Percentiles rank a stretch among this genome's conserved stretches.
These are phyloP conservation scores for Neoscytalidium dimidiatum DNA, from an alignment of 2,329 filamentous ascomycete genomes.

Conservation along the genomic window DNA sequence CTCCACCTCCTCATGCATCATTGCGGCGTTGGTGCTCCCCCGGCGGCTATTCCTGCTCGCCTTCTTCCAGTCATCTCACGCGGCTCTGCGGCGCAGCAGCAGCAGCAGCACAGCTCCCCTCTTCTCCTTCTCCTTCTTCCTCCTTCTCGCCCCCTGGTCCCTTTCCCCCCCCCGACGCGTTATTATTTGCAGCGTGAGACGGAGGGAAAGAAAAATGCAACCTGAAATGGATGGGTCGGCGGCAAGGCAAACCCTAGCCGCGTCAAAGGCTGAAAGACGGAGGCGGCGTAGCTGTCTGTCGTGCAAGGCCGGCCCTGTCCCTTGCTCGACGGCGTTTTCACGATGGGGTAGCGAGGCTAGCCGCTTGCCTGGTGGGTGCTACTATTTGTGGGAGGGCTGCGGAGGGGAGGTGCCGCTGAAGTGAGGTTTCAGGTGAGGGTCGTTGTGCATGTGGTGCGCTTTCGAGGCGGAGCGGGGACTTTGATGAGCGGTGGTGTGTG, in stretches of 20 bases:
- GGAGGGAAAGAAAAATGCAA: not conserved
- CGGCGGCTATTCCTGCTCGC: not conserved
- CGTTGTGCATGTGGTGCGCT: not conserved
- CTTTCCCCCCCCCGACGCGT: too few relatives aligned
- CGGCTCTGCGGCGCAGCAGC: constrained; percentile 7
- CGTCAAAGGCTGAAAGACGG: not conserved
- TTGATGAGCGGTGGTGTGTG: not conserved
- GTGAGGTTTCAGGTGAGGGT: not conserved
- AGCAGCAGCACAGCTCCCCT: too few relatives aligned
- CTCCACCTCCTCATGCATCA: not conserved
- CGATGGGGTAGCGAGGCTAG: too few relatives aligned
- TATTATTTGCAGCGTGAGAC: not conserved
- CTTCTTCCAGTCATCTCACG: not conserved
- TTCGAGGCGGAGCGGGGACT: not conserved
- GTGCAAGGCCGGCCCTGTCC: not conserved
- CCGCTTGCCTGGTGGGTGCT: too few relatives aligned
- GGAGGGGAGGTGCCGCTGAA: not conserved
- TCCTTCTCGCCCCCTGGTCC: too few relatives aligned
- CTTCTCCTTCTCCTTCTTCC: too few relatives aligned
- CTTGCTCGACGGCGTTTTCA: too few relatives aligned
- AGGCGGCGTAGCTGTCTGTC: not conserved
- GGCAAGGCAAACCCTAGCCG: not conserved
- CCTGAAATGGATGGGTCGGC: not conserved
- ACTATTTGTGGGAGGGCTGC: not conserved
- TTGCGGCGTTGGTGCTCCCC: not conserved